These are phyloP conservation scores for Diutina pseudorugosa DNA, from an alignment of 1,139 yeast species.

Conservation along the genomic window DNA sequence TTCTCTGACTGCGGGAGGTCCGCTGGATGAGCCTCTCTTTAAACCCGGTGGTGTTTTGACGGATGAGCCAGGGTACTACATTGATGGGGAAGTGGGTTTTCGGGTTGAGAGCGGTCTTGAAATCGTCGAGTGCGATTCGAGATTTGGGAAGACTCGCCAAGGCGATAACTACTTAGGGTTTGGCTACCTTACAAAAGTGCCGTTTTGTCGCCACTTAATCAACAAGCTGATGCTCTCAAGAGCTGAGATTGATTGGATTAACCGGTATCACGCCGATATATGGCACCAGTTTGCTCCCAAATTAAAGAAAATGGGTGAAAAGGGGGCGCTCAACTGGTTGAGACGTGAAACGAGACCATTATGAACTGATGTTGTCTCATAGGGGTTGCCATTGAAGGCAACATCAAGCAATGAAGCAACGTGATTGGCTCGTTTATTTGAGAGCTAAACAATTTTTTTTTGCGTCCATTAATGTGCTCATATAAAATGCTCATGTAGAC, in stretches of 20 bases:
- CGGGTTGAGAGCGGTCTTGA: slow-evolving; percentile 43
- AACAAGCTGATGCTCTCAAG: slow-evolving; percentile 22
- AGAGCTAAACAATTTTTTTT: not conserved
- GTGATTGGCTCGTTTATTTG: not conserved
- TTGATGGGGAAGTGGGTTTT: slow-evolving; percentile 39
- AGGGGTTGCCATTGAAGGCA: not conserved
- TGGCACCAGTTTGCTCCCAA: slow-evolving; percentile 23
- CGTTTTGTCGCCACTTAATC: slow-evolving; percentile 37
- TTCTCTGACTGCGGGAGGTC: slow-evolving; percentile 26
- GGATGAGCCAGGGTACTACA: slow-evolving; percentile 47
- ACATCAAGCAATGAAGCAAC: not conserved
- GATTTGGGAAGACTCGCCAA: slow-evolving; percentile 22
- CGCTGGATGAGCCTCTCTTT: slow-evolving; percentile 19
- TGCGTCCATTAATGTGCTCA: not conserved
- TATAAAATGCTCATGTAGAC: not conserved
- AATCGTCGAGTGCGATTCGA: slow-evolving; percentile 21
- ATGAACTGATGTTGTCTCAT: slow-evolving; percentile 6
- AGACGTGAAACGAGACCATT: slow-evolving; percentile 21
- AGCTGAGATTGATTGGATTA: slow-evolving; percentile 41
- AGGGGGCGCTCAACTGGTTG: slow-evolving; percentile 28
- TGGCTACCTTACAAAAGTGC: slow-evolving; percentile 41
- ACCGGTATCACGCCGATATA: slow-evolving; percentile 30
- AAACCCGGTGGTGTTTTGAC: slow-evolving; percentile 38
- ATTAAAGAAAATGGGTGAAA: slow-evolving; percentile 26
- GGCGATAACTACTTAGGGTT: slow-evolving; percentile 30